Conservation (phyloP, 352 stramenopile species). For the Phytophthora parvispora region DNA sequence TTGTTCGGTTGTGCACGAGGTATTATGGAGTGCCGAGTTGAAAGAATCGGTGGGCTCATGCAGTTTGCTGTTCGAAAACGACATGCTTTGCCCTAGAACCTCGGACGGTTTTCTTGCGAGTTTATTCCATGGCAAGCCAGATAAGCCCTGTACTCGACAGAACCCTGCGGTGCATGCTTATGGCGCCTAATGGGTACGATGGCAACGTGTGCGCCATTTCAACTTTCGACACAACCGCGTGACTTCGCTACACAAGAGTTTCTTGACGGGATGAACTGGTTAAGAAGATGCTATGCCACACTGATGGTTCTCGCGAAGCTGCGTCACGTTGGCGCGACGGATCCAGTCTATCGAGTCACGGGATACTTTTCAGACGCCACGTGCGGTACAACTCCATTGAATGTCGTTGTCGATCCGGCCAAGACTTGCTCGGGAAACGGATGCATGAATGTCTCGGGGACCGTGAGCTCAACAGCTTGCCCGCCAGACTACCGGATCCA, state of each 20-base stretch:
- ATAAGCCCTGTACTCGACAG: neutral
- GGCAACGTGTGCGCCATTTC: no score
- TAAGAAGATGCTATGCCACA: neutral
- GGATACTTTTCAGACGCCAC: neutral
- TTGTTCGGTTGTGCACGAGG: no score
- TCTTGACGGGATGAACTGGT: neutral
- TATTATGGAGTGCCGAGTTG: no score
- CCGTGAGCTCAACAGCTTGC: neutral
- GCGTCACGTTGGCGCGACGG: neutral
- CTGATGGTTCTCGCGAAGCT: neutral
- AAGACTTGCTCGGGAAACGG: neutral
- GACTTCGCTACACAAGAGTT: no score
- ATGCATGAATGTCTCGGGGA: neutral
- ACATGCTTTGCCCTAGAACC: no score
- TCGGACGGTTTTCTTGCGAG: no score
- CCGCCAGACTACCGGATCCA: neutral
- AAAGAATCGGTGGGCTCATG: no score
- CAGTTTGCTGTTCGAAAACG: no score
- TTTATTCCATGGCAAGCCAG: neutral
- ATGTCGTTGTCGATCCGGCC: neutral
- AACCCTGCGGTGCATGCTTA: no score
- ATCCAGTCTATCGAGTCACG: neutral
- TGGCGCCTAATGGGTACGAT: no score
- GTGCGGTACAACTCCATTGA: neutral
- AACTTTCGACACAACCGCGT: no score